Evolutionary conservation across 2,329 filamentous ascomycete species (phyloP), one percentile per base, ranked within the genome.

Genomic region (Boeremia exigua): DNA sequence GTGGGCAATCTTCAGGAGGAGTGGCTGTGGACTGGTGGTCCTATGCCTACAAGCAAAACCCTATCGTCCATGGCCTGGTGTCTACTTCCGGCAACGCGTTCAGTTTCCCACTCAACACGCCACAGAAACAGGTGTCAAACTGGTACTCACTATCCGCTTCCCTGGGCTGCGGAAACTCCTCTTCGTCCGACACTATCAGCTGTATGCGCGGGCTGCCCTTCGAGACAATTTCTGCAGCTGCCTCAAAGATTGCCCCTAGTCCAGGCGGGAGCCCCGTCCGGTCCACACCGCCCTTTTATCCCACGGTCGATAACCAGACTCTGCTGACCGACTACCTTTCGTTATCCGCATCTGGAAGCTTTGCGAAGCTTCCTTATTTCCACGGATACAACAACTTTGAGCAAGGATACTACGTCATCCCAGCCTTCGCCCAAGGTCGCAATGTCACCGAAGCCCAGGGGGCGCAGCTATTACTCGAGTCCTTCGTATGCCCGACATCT

Each of bases 1-100:
- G 78, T 64, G 82, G 82, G 11, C 77, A 82, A 66, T 81, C 79
- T 29, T 80, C 82, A 3, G 81, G 82, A 8, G 57, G 58, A 10
- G 58, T 73, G 3, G 63, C 74, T 1, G 77, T 78, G 0, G 80
- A 83, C 57, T 79, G 77, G 65, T 81, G 77, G 72, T 71, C 77
- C 0, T 83, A 81, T 48, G 77, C 81, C 0, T 82, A 78, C 48
- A 54, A 49, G 3, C 42, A 75, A 0, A 75, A 83, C 30, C 79
- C 81, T 12, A 83, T 84, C n/a, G 76, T 75, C 27, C 66, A 73
- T 8, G 80, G 75, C 11, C 67, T 81, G 9, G 79, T 83, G 56
- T 72, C 77, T 7, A 70, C 76, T 23, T 67, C 64, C 23, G 66
- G 64, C 9, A 66, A 64, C 33, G 58, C 47, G 1, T 63, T 63